A percentile compares a stretch with the other conserved stretches of the same genome.
Conservation (phyloP, 192 early-diverging fungal species). For the Backusella liffmaniae region DNA sequence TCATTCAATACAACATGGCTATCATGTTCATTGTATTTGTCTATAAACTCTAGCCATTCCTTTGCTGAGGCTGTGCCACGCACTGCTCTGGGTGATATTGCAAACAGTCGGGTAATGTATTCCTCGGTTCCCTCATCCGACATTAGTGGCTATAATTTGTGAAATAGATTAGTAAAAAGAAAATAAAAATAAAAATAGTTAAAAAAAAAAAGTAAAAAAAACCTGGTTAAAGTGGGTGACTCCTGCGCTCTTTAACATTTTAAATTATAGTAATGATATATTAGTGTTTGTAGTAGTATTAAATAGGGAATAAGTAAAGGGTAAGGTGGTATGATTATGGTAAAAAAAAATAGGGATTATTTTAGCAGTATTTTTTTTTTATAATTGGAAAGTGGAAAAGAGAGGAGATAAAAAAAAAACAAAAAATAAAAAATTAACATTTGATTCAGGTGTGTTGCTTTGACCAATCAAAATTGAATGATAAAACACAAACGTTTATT, state of each 20-base stretch:
- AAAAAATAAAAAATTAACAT: too few relatives aligned
- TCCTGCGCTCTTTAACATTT: background rate
- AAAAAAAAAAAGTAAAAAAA: background rate
- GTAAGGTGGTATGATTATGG: too few relatives aligned
- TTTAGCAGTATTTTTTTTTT: too few relatives aligned
- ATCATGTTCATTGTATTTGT: slow-evolving; percentile 29
- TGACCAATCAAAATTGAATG: too few relatives aligned
- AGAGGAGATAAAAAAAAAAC: too few relatives aligned
- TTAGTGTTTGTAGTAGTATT: background rate
- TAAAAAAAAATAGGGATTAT: too few relatives aligned
- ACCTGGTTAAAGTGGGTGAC: background rate
- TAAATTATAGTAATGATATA: background rate
- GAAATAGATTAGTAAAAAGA: background rate
- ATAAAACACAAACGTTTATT: too few relatives aligned
- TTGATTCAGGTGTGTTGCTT: too few relatives aligned
- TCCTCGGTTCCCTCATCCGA: background rate
- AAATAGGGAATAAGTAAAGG: too few relatives aligned
- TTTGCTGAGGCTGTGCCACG: slow-evolving; percentile 30
- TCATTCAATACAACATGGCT: slow-evolving; percentile 24
- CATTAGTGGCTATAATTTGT: background rate
- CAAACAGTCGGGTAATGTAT: background rate
- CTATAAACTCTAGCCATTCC: slow-evolving; percentile 32
- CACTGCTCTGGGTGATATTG: background rate
- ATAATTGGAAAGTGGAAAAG: too few relatives aligned
- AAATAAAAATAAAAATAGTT: background rate